phyloP scores from a whole-genome alignment of 108 stramenopile species.

The Cyclotella baltica region DNA sequence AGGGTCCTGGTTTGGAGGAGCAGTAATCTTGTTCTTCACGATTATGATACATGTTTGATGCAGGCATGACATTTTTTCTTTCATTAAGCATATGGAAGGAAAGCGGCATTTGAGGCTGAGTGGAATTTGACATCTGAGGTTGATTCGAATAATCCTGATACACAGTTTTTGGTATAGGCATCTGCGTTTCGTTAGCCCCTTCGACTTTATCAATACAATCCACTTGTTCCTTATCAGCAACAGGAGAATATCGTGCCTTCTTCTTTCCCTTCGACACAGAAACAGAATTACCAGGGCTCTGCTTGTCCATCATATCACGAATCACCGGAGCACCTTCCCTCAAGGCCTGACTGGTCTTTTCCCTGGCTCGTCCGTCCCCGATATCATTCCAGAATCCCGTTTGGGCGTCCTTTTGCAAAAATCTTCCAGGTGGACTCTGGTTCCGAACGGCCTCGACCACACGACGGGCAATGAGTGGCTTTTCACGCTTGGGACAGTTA shows the following conservation, averaged over 20 bases:
- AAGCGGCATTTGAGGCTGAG: no score
- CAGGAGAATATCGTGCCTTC: background rate
- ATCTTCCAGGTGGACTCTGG: constrained; percentile 87
- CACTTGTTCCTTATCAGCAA: constrained; percentile 13
- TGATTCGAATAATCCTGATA: background rate
- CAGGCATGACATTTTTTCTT: constrained; percentile 1
- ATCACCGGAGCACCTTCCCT: constrained; percentile 86
- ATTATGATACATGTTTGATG: background rate
- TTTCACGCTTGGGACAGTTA: constrained; percentile 80
- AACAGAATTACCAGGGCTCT: constrained; percentile 8
- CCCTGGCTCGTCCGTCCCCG: constrained; percentile 75
- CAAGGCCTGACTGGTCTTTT: constrained; percentile 88
- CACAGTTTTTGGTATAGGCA: background rate
- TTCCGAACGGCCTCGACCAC: constrained; percentile 87
- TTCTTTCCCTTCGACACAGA: constrained; percentile 35
- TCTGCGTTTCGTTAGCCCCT: background rate
- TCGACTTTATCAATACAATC: background rate
- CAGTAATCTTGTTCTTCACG: constrained; percentile 1
- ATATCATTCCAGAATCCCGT: constrained; percentile 82
- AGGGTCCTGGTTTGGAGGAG: background rate
- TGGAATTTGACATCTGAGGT: background rate
- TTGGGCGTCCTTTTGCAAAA: constrained; percentile 74
- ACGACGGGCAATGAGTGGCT: constrained; percentile 74
- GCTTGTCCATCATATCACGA: constrained; percentile 38
- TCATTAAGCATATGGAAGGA: background rate